Base-by-base conservation (phyloP, 31 red algal species). In the Bonnemaisonia californica region DNA sequence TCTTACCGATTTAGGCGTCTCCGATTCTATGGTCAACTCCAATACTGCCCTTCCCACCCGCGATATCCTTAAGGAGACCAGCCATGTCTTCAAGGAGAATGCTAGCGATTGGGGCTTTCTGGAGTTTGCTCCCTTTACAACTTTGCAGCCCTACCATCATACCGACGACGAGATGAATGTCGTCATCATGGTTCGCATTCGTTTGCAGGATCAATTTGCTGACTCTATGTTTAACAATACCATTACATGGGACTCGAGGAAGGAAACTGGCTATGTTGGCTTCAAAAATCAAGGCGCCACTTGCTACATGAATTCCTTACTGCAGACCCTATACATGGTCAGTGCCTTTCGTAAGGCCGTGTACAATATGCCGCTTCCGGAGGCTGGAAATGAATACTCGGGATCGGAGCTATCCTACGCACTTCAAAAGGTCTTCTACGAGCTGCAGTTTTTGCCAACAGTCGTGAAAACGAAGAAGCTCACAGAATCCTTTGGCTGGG, bases 241-340 rank as follows among this genome's bases (percentile, higher is more conserved):
- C 16, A 39, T 42, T 1, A 68, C 81, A 22, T 83, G 77, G 71
- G 95, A 98, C 73, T 98, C 88, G 51, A 41, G 89, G 57, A 92
- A 93, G 69, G 89, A 95, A 59, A 98, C 92, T 1, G 96, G 96
- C 18, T 93, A 86, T 84, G 93, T 95, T 35, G 96, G 96, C 21
- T 88, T 98, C 21, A 98, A 95, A 68, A 98, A 98, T 71, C 95
- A 95, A 60, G 96, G 96, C 33, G 96, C 96, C 9, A 95, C 96
- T 2, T 98, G 96, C 64, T 98, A 98, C 83, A 89, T 98, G 93
- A 98, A 98, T 79, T 98, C 92, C 2, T 71, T 98, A 26, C 40
- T 98, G 19, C 96, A 98, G 82, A 98, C 96, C 24, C 80, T 95
- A 41, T 98, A 91, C 66, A 87, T 83, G 77, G 80, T 98, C 9